Percentiles rank a stretch among this genome's conserved stretches.
These are phyloP conservation scores for Rubus idaeus DNA, from an alignment of 306 rosid species.

Conservation along the genomic window DNA sequence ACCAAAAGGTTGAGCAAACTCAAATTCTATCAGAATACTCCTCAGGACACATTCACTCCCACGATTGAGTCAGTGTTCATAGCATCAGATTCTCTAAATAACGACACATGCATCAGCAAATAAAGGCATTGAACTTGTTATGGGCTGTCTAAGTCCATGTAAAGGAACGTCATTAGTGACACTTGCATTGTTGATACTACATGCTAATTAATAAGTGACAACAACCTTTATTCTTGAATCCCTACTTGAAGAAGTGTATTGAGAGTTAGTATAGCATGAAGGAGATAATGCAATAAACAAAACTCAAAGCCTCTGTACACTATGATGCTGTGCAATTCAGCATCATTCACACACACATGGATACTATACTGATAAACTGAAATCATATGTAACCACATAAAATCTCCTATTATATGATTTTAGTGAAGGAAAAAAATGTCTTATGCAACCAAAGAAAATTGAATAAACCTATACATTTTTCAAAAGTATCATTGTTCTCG, in stretches of 20 bases:
- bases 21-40: background rate
- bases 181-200: background rate
- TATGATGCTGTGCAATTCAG: too few relatives aligned
- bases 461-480: background rate
- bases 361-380: too few relatives aligned
- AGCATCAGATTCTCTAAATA: background rate
- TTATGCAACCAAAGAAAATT: background rate
- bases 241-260: too few relatives aligned
- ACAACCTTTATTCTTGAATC: too few relatives aligned
- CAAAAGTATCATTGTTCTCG: background rate
- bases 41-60: background rate
- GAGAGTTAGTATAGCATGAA: too few relatives aligned
- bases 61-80: background rate
- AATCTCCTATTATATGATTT: too few relatives aligned
- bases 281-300: too few relatives aligned
- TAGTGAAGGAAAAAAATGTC: too few relatives aligned
- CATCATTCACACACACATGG: too few relatives aligned
- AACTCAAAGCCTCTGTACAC: too few relatives aligned
- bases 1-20: background rate
- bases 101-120: background rate
- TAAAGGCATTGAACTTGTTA: background rate
- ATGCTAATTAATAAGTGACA: too few relatives aligned
- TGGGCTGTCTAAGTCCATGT: background rate
- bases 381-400: too few relatives aligned
- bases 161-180: background rate